phyloP scores from a whole-genome alignment of 441 rosid species.

The Pelargonium fulgidum region DNA sequence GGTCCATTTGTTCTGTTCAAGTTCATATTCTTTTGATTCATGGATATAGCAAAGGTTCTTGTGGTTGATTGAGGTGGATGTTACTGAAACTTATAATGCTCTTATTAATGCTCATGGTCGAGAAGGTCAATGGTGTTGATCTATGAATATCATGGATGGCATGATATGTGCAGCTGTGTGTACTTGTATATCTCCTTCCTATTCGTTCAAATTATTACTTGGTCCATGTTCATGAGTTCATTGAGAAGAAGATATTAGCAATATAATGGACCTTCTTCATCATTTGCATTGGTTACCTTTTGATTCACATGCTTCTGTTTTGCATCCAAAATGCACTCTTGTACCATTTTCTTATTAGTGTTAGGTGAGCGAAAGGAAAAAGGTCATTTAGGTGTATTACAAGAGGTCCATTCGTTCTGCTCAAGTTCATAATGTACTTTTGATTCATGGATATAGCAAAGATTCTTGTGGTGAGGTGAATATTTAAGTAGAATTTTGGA shows the following conservation, averaged over 20 bases:
- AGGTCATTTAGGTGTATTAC: not conserved
- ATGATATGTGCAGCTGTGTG: constrained; percentile 84
- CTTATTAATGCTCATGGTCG: constrained; percentile 87
- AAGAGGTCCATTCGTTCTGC: too few relatives aligned
- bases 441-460: not conserved
- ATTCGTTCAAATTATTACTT: constrained; percentile 22
- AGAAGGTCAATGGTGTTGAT: constrained; percentile 90
- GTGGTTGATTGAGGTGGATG: not conserved
- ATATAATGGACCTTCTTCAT: not conserved
- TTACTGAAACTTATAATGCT: constrained; percentile 72
- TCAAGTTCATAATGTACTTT: not conserved
- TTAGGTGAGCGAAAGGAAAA: not conserved
- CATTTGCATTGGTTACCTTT: not conserved
- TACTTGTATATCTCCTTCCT: constrained; percentile 39
- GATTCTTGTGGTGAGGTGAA: not conserved
- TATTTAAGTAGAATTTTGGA: not conserved
- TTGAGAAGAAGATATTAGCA: too few relatives aligned
- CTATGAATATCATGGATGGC: constrained; percentile 78
- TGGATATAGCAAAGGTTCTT: not conserved
- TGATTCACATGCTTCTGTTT: not conserved
- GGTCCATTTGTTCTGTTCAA: too few relatives aligned
- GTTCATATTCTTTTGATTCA: not conserved
- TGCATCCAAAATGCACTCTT: too few relatives aligned
- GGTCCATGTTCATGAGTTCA: constrained; percentile 8
- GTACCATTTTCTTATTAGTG: not conserved